Evolutionary conservation across 176 grass and related monocot species (phyloP), one percentile per base, ranked within the genome.

Genomic region (Lolium multiflorum): DNA sequence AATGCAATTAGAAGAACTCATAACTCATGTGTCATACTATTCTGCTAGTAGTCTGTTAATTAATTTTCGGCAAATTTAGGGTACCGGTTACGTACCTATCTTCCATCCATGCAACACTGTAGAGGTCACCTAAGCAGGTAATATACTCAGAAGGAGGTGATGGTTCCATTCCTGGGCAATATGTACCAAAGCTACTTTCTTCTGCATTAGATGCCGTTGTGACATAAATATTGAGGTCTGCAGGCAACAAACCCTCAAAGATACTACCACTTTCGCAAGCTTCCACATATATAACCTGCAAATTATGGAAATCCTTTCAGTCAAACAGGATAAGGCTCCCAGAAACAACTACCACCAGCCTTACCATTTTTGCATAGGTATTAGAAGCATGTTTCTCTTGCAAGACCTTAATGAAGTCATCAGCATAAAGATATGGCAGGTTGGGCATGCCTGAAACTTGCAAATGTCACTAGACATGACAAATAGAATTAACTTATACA

Each of bases 91-190:
- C 48, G 21, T 77, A 96, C 97, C 97, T 99, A 69, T 99, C 94
- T 89, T 99, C 97, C 94, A 99, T 96, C 97, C 97, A 99, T 77
- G 97, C 74, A 87, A 99, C 82, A 81, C 97, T 98, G 80, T 96
- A 98, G 62, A 98, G 58, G 65, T 98, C 94, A 78, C 97, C 94
- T 70, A 99, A 92, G 56, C 97, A 99, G 41, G 94, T 94, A 15
- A 93, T 85, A 83, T 88, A 99, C n/a, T 92, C 92, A 38, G 86
- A 75, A 64, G 97, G 97, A 11, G 97, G 97, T 6, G 94, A 56
- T 24, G 94, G 94, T n/a, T 92, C 57, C 92, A 92, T 94, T 25
- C 94, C 94, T 56, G 97, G 97, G 66, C 97, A 98, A 71, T 98
- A 98, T 26, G 97, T 94, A 22, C 92, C 97, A 92, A 91, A 99